Evolutionary conservation across 192 early-diverging fungal genomes (phyloP).

Genomic region (Mortierella alpina): DNA sequence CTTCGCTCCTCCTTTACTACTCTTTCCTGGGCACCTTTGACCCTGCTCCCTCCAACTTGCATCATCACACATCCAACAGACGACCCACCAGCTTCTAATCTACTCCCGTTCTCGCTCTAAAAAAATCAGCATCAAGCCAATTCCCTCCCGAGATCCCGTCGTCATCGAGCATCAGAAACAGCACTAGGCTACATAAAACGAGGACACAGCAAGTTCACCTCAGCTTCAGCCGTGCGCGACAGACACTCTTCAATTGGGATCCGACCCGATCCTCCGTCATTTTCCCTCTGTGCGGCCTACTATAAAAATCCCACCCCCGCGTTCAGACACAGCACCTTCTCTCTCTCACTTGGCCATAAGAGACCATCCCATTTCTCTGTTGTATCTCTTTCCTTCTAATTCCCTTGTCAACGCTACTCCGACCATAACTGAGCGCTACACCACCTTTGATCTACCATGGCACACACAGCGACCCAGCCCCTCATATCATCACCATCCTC

Average conservation of each 20-base stretch:
- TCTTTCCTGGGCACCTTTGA: too few relatives aligned
- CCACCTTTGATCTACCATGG: too few relatives aligned
- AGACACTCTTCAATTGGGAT: not conserved
- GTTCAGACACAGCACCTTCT: not conserved
- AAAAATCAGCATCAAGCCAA: too few relatives aligned
- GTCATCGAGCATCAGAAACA: conserved; percentile 6
- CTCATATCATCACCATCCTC: not conserved
- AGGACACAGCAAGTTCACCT: not conserved
- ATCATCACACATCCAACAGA: too few relatives aligned
- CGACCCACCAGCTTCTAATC: too few relatives aligned
- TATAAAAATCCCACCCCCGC: not conserved
- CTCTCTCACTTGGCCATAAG: not conserved
- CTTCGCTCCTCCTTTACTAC: too few relatives aligned
- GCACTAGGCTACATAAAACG: not conserved
- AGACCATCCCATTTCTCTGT: not conserved
- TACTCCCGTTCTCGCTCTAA: too few relatives aligned
- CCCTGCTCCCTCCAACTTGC: too few relatives aligned
- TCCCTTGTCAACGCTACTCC: not conserved
- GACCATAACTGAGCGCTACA: not conserved
- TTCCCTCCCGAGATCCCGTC: not conserved
- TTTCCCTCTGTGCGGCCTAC: not conserved
- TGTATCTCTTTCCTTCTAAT: not conserved
- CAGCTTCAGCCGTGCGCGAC: not conserved
- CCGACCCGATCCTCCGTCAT: not conserved
- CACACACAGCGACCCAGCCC: not conserved